These are phyloP conservation scores for Diaporthe ilicicola DNA, from an alignment of 2,329 filamentous ascomycete genomes.

Conservation along the genomic window DNA sequence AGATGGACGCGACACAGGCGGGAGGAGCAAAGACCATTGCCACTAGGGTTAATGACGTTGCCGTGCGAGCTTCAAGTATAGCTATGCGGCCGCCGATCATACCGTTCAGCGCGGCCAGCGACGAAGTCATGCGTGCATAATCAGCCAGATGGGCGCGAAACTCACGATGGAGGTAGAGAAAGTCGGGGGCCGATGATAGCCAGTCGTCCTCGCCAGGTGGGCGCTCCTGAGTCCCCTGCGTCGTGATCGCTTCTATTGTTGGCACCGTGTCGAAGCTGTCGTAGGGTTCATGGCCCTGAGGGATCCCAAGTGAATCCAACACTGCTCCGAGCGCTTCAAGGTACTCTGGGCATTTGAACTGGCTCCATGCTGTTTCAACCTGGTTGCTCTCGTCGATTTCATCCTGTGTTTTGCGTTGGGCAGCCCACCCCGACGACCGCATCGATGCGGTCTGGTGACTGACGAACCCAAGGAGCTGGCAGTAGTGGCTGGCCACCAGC, in stretches of 20 bases:
- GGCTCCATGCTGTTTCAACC: slow-evolving; percentile 28
- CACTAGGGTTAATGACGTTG: slow-evolving; percentile 11
- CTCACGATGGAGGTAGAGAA: slow-evolving; percentile 25
- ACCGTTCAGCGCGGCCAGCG: slow-evolving; percentile 37
- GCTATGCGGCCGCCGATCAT: slow-evolving; percentile 29
- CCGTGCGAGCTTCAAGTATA: slow-evolving; percentile 27
- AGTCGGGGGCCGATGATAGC: slow-evolving; percentile 1
- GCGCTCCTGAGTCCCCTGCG: too few species aligned
- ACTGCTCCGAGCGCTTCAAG: slow-evolving; percentile 20
- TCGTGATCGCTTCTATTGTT: background rate
- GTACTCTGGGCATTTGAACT: slow-evolving; percentile 30
- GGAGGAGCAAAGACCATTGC: slow-evolving; percentile 23
- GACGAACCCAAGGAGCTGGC: slow-evolving; percentile 27
- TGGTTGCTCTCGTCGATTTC: slow-evolving; percentile 27
- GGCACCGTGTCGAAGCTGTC: background rate
- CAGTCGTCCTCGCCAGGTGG: background rate
- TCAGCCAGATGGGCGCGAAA: slow-evolving; percentile 25
- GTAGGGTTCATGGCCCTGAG: slow-evolving; percentile 14
- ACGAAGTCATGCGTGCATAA: slow-evolving; percentile 30
- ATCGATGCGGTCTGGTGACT: slow-evolving; percentile 29
- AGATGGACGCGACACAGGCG: slow-evolving; percentile 26
- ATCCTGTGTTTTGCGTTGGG: slow-evolving; percentile 9
- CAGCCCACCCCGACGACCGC: slow-evolving; percentile 26
- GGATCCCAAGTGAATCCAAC: slow-evolving; percentile 18
- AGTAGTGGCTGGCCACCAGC: slow-evolving; percentile 25